These are phyloP conservation scores for Penicillium sp. DNA, from an alignment of 2,329 filamentous ascomycete genomes.

Conservation along the genomic window DNA sequence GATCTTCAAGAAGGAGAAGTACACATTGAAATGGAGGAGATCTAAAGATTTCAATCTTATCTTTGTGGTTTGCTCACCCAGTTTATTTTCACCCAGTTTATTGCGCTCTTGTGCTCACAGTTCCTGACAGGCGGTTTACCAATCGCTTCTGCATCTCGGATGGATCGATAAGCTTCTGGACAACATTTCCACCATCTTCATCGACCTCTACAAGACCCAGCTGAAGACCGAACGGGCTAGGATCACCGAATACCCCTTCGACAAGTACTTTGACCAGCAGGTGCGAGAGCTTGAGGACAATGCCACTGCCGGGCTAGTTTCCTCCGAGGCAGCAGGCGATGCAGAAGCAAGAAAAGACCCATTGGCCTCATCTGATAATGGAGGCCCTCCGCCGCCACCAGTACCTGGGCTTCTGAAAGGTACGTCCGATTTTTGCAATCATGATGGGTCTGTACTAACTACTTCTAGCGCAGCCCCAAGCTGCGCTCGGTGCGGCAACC, in stretches of 20 bases:
- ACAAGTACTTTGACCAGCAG: slow-evolving; percentile 93
- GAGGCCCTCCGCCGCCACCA: slow-evolving; percentile 56
- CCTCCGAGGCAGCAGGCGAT: slow-evolving; percentile 52
- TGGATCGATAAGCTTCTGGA: slow-evolving; percentile 98
- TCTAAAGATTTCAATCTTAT: slow-evolving; percentile 93
- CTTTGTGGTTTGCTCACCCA: slow-evolving; percentile 73
- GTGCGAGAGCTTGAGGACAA: slow-evolving; percentile 70
- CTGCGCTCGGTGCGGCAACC: slow-evolving; percentile 47
- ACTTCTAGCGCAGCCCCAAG: slow-evolving; percentile 47
- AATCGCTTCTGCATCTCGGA: slow-evolving; percentile 89
- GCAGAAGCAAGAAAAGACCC: slow-evolving; percentile 54
- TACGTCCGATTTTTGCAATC: slow-evolving; percentile 24
- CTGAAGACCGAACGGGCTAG: slow-evolving; percentile 80
- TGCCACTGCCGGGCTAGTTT: slow-evolving; percentile 40
- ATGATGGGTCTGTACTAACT: slow-evolving; percentile 27
- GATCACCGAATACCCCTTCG: slow-evolving; percentile 81
- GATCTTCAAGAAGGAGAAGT: slow-evolving; percentile 86
- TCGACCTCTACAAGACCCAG: slow-evolving; percentile 87
- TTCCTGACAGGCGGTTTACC: slow-evolving; percentile 79
- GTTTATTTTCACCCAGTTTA: slow-evolving; percentile 6
- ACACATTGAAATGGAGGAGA: slow-evolving; percentile 91
- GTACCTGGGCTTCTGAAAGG: slow-evolving; percentile 58
- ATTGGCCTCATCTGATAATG: slow-evolving; percentile 54
- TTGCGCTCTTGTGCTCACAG: slow-evolving; percentile 23
- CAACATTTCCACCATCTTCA: slow-evolving; percentile 90